phyloP scores from a whole-genome alignment of 164 flowering plant species.

The Macadamia tetraphylla region DNA sequence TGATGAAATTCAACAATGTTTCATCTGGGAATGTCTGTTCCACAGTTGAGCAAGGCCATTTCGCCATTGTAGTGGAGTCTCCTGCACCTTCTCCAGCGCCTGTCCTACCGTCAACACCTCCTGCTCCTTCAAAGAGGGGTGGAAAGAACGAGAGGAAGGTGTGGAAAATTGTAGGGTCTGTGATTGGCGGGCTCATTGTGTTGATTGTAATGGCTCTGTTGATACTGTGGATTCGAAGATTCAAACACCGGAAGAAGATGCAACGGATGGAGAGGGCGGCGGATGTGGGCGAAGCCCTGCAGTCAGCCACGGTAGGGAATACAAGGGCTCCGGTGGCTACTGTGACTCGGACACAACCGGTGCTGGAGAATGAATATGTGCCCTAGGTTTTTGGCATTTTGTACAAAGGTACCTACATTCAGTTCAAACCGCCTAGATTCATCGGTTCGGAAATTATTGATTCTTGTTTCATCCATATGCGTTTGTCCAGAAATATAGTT shows the following conservation, averaged over 20 bases:
- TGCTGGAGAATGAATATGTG: constrained; percentile 21
- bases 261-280: constrained; percentile 20
- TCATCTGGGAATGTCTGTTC: background rate
- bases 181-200: constrained; percentile 18
- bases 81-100: background rate
- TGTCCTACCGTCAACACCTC: background rate
- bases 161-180: constrained; percentile 17
- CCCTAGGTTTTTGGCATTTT: constrained; percentile 8
- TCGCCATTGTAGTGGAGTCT: background rate
- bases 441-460: too few species aligned
- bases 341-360: constrained; percentile 24
- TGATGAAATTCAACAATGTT: background rate
- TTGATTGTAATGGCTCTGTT: constrained; percentile 10
- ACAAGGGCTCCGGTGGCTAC: constrained; percentile 21
- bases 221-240: constrained; percentile 13
- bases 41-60: background rate
- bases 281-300: constrained; percentile 17
- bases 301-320: constrained; percentile 18
- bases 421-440: background rate
- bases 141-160: background rate
- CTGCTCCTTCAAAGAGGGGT: background rate
- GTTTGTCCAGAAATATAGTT: too few species aligned
- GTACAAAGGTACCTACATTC: background rate
- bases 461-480: too few species aligned
- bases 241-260: constrained; percentile 10